Conservation (phyloP, 257 asterid species). For the Ajuga chamaepitys region DNA sequence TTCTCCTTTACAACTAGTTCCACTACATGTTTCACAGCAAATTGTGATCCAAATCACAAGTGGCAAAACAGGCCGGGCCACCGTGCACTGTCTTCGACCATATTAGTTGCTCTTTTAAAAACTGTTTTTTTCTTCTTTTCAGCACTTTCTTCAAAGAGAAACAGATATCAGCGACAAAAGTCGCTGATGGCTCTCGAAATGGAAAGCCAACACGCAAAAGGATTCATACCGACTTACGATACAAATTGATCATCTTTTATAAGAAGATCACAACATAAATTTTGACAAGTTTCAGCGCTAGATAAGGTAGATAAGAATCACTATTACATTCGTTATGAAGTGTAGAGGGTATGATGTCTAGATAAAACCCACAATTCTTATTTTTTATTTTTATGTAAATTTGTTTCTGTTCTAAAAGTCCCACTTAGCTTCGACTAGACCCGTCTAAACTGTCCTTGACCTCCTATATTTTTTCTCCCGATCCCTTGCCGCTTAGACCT, state of each 20-base stretch:
- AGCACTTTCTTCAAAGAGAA: slow-evolving; percentile 82
- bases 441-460: too few relatives aligned
- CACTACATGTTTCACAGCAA: not conserved
- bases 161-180: slow-evolving; percentile 80
- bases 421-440: too few relatives aligned
- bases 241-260: slow-evolving; percentile 4
- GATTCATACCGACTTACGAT: slow-evolving; percentile 56
- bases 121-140: not conserved
- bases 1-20: not conserved
- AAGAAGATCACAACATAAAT: not conserved
- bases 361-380: not conserved
- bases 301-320: not conserved
- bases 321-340: not conserved
- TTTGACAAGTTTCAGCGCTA: slow-evolving; percentile 14
- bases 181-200: slow-evolving; percentile 87
- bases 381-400: too few relatives aligned
- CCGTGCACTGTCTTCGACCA: too few relatives aligned
- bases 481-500: too few relatives aligned
- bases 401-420: too few relatives aligned
- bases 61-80: too few relatives aligned
- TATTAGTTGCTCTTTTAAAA: not conserved
- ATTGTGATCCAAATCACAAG: too few relatives aligned
- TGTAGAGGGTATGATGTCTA: not conserved
- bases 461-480: too few relatives aligned
- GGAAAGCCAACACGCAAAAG: slow-evolving; percentile 99